phyloP scores from a whole-genome alignment of 176 grass and related monocot species.

The Cenchrus fungigraminus region DNA sequence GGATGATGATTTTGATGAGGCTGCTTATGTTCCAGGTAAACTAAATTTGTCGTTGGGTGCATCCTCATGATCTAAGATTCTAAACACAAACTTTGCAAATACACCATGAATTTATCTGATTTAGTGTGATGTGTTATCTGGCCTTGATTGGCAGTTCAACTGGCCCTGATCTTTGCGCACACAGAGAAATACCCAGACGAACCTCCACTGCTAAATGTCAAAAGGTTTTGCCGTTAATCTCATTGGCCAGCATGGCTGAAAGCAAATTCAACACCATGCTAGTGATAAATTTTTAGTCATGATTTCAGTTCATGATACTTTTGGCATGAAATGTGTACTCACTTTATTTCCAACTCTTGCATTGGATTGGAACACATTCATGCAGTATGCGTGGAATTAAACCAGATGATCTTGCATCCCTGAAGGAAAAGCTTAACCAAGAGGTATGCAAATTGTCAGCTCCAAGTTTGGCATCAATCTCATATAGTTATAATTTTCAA shows the following conservation, averaged over 20 bases:
- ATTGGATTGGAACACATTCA: conserved; percentile 17
- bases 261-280: conserved; percentile 6
- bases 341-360: conserved; percentile 35
- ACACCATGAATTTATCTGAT: conserved; percentile 1
- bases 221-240: conserved; percentile 63
- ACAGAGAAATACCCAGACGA: conserved; percentile 95
- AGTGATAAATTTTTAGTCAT: not conserved
- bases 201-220: conserved; percentile 87
- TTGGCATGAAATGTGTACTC: conserved; percentile 26
- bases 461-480: conserved; percentile 13
- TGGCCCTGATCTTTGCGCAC: conserved; percentile 95
- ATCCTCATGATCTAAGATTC: not conserved
- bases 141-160: conserved; percentile 72
- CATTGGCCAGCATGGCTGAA: conserved; percentile 23
- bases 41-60: not conserved
- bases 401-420: conserved; percentile 68
- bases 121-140: conserved; percentile 9
- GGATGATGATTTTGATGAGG: conserved; percentile 88
- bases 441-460: conserved; percentile 63
- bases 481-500: not conserved
- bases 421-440: conserved; percentile 86
- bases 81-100: conserved; percentile 9
- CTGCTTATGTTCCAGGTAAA: conserved; percentile 78
- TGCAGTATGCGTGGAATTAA: conserved; percentile 90
- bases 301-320: conserved; percentile 17